phyloP scores from a whole-genome alignment of 192 early-diverging fungal species.

The Rhizophagus clarus region DNA sequence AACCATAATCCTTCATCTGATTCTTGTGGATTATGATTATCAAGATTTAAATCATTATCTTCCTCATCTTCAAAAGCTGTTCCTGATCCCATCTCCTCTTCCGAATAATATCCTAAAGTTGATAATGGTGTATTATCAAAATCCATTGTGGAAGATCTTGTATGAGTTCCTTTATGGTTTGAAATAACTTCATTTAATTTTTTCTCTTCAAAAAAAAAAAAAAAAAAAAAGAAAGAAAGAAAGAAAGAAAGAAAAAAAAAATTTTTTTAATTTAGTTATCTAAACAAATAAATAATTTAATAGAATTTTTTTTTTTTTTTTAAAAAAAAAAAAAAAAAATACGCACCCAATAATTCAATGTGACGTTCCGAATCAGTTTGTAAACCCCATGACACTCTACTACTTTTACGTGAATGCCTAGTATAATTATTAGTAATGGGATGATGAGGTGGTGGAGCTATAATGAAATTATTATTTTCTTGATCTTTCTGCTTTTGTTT shows the following conservation, averaged over 20 bases:
- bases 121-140: neutral
- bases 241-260: neutral
- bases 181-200: constrained; percentile 4
- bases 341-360: constrained; percentile 9
- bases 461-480: neutral
- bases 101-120: constrained; percentile 4
- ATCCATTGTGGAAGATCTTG: neutral
- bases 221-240: neutral
- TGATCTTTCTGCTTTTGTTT: neutral
- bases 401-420: constrained; percentile 21
- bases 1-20: constrained; percentile 32
- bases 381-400: constrained; percentile 17
- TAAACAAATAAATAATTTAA: too few relatives aligned
- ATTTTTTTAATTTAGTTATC: neutral
- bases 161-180: neutral
- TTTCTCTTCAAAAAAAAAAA: neutral
- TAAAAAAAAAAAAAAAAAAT: neutral
- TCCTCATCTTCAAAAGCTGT: constrained; percentile 11
- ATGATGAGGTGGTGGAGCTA: constrained; percentile 15
- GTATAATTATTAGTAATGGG: neutral
- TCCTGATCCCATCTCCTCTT: neutral
- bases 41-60: neutral
- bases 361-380: constrained; percentile 21
- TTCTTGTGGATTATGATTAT: constrained; percentile 7
- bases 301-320: too few relatives aligned